Evolutionary conservation across 2,329 filamentous ascomycete species (phyloP), one percentile per base, ranked within the genome.

Genomic region (Clonostachys sp.): DNA sequence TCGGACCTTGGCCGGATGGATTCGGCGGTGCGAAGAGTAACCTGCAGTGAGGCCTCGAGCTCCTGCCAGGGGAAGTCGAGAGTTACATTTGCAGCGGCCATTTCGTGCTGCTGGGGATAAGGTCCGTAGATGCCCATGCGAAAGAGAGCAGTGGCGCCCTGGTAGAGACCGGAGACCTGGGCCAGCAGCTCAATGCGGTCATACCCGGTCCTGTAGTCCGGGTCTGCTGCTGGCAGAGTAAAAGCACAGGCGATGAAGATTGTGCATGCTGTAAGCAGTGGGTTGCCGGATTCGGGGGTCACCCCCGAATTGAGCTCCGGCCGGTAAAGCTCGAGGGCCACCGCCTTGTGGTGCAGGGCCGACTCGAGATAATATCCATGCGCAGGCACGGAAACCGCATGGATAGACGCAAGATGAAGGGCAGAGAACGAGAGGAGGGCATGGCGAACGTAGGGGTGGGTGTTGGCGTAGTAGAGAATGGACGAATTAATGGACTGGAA

Each of bases 141-240:
- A 33, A 44, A 46, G 33, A 49, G 35, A 12, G 42, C 41, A 7
- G 39, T 34, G 12, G 42, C 43, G 13, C 50, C 50, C 35, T 47
- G 45, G 20, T 49, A 47, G 30, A 51, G 42, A 6, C 45, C 45
- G 14, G 42, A 34, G 17, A 51, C 45, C 30, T 51, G 36, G 33
- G 47, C 45, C 6, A 51, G 40, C 17, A 51, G 42, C 16, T 51
- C 50, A 34, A 51, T 45, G 38, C 45, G 45, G 41, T 51, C 42
- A 17, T 36, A 47, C 5, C n/a, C 33, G 12, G 45, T 51, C 34
- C 34, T 34, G 13, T 41, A 24, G 5, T 14, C 34, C 5, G 47
- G 50, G 24, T 51, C 50, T 12, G 47, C 50, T 5, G 47, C 45
- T 3, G 50, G 50, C 3, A 51, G 45, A 20, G 45, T 48, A n/a